Evolutionary conservation across 176 grass and related monocot genomes (phyloP), one percentile per base, ranked within the genome.

Genomic region (Ensete glaucum): DNA sequence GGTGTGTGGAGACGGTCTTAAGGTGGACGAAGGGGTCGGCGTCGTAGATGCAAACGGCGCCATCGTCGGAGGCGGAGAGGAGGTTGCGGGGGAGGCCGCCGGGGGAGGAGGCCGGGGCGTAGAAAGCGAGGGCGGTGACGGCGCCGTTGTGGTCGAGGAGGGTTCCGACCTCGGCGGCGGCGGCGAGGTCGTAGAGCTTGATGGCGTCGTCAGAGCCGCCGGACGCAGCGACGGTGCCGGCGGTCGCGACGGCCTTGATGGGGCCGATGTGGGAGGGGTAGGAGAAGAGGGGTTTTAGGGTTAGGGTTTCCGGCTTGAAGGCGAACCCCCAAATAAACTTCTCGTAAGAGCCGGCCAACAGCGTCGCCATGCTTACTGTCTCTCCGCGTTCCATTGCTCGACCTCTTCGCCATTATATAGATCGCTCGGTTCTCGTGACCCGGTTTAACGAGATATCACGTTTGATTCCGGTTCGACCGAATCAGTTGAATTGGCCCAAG

Each of bases 271-370:
- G 90, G 50, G 88, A 85, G 1, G 90, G 76, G 73, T 99, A 87
- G 78, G 95, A 91, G 82, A 99, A 99, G 81, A 94, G 76, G 67
- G 84, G 22, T 15, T 72, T 80, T n/a, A 80, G 80, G 19, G 84
- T 72, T 53, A 86, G 79, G 73, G 82, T 16, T 1, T 63, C 81
- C 27, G 86, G 14, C 8, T 89, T 91, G 78, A 99, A 84, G 67
- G 90, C 91, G 82, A 89, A 99, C 17, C 90, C 95, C 95, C 95
- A 99, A 76, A 94, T 91, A 76, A 94, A 94, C 83, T 89, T 92
- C 82, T 99, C 86, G 88, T 99, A 99, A 9, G 95, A 99, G 49
- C 90, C 90, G 64, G 90, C 90, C 74, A 99, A 67, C 86, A 94
- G 81, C 25, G 95, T 82, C 90, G 93, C 91, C 24, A 70, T 70